phyloP scores from a whole-genome alignment of 2,329 filamentous ascomycete genomes.

The Pezicula radicicola region DNA sequence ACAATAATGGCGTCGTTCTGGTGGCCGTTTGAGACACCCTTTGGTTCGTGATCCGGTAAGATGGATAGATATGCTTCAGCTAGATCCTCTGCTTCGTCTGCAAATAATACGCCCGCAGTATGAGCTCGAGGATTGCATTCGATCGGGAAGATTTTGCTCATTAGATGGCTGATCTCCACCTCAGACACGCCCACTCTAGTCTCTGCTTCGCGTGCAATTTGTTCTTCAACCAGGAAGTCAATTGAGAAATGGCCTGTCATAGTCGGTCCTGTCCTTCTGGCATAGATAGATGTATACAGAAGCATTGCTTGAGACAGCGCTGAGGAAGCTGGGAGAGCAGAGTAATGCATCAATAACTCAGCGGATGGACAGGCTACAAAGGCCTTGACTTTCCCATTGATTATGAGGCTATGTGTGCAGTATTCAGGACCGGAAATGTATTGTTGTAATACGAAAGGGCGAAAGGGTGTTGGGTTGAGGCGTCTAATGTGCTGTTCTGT shows the following conservation, averaged over 20 bases:
- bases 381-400: conserved; percentile 60
- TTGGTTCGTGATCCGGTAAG: conserved; percentile 28
- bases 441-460: conserved; percentile 68
- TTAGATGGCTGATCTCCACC: conserved; percentile 17
- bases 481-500: conserved; percentile 53
- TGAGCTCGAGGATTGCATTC: conserved; percentile 71
- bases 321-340: conserved; percentile 51
- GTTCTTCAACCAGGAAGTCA: conserved; percentile 62
- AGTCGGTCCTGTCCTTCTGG: conserved; percentile 39
- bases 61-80: conserved; percentile 49
- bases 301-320: conserved; percentile 58
- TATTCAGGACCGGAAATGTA: conserved; percentile 63
- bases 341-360: conserved; percentile 65
- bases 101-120: conserved; percentile 63
- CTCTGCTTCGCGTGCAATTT: conserved; percentile 12
- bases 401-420: conserved; percentile 67
- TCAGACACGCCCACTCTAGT: not conserved
- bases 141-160: conserved; percentile 57
- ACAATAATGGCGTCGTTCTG: conserved; percentile 13
- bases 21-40: conserved; percentile 8
- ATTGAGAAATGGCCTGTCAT: conserved; percentile 72
- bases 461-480: conserved; percentile 32
- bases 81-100: conserved; percentile 36
- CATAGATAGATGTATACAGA: conserved; percentile 59
- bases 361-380: conserved; percentile 66